Base-by-base conservation (phyloP, 139 green algal genomes). In the Volvox reticuliferus region DNA sequence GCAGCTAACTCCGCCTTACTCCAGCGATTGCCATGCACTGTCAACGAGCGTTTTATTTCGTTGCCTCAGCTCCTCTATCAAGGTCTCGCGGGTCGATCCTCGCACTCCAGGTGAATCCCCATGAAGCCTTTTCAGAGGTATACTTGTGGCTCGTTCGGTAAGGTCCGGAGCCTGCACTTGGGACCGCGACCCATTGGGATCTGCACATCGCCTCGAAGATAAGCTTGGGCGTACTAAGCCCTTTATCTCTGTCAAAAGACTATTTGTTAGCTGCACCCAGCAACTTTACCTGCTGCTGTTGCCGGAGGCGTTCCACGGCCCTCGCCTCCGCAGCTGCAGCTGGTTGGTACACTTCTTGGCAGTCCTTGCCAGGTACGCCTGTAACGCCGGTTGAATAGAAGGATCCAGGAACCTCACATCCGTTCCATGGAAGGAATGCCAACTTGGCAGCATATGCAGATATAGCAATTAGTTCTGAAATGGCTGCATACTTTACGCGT, bases 261-360 rank as follows among this genome's bases (percentile, higher is more conserved):
- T 55, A 55, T 55, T 55, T 55, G 44, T 9, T 9, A 55, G 9
- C 44, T 55, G 44, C 44, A 55, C 44, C n/a, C n/a, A n/a, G n/a
- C n/a, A n/a, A n/a, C n/a, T n/a, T n/a, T 20, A 67, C 82, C 86
- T 19, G 18, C 89, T 55, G 9, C 5, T 68, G 32, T 33, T 88
- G 65, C 14, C 73, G 28, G 6, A 89, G 78, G 0, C 44, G 22
- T 62, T 77, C 92, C 1, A 81, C 77, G 24, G 86, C 69, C 26
- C 92, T 82, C 1, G n/a, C 62, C 80, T 95, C 90, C 35, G 93
- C 93, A 30, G 69, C 91, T 16, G 78, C 84, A 22, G 93, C 93
- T 13, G 90, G 88, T 73, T 93, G 91, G 44, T 95, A 95, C 0
- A 93, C 71, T 2, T 90, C 28, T 68, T 91, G 91, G 80, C 90